A percentile compares a stretch with the other conserved stretches of the same genome.
phyloP scores from a whole-genome alignment of 306 rosid species.

The Styphnolobium japonicum region DNA sequence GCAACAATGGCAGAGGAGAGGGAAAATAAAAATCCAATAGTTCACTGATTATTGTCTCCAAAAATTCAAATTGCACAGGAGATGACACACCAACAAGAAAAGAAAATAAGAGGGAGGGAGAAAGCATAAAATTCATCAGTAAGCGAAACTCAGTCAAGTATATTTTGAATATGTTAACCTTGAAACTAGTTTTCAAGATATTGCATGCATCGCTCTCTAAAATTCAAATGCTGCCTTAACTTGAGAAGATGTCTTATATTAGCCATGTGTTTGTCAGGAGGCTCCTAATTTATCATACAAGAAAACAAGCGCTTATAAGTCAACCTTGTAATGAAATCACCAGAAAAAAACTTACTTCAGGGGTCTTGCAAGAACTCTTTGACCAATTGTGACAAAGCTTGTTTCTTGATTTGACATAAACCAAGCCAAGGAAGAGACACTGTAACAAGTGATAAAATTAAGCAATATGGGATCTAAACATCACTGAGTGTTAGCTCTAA shows the following conservation, averaged over 20 bases:
- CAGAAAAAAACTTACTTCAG: constrained; percentile 61
- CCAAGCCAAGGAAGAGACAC: constrained; percentile 99
- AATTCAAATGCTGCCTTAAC: neutral
- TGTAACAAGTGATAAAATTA: constrained; percentile 39
- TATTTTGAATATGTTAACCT: constrained; percentile 1
- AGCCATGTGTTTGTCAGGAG: neutral
- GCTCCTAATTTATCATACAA: constrained; percentile 3
- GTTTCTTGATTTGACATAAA: constrained; percentile 99
- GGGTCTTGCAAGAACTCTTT: constrained; percentile 95
- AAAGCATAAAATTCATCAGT: constrained; percentile 5
- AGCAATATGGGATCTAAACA: neutral
- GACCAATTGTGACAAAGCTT: constrained; percentile 95
- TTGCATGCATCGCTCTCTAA: neutral
- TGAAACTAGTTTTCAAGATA: neutral
- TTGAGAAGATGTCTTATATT: constrained; percentile 13
- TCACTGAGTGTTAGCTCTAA: constrained; percentile 4
- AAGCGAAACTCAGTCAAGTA: neutral
- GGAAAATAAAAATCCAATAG: neutral
- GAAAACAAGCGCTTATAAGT: neutral
- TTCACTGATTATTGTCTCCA: constrained; percentile 11
- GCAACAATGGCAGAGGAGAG: neutral
- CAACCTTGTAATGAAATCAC: constrained; percentile 4
- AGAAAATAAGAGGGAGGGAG: neutral
- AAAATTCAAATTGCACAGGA: constrained; percentile 14
- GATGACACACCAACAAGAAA: neutral